Evolutionary conservation across 2,329 filamentous ascomycete genomes (phyloP).

Genomic region (Curvularia sp.): DNA sequence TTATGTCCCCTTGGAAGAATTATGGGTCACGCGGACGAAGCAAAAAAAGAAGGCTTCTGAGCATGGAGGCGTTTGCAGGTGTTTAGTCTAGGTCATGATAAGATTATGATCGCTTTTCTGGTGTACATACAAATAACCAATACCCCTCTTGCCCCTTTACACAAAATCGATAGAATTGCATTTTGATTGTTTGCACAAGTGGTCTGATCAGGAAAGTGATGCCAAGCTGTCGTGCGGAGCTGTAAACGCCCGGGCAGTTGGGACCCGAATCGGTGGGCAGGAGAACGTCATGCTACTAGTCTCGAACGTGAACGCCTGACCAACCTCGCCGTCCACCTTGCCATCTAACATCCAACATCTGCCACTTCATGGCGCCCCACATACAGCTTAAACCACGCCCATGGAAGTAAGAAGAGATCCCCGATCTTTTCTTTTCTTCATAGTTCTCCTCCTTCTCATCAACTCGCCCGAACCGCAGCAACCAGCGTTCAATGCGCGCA

Average conservation of each 20-base stretch:
- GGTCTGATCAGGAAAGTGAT: background rate
- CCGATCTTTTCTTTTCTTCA: slow-evolving; percentile 47
- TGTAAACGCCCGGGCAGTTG: background rate
- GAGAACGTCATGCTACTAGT: slow-evolving; percentile 12
- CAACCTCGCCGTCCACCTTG: slow-evolving; percentile 3
- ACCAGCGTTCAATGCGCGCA: slow-evolving; percentile 41
- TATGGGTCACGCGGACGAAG: slow-evolving; percentile 18
- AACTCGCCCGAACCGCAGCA: slow-evolving; percentile 49
- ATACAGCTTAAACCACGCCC: slow-evolving; percentile 32
- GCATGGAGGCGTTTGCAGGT: slow-evolving; percentile 30
- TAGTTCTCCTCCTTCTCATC: slow-evolving; percentile 49
- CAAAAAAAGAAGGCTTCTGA: slow-evolving; percentile 16
- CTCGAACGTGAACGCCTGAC: slow-evolving; percentile 3
- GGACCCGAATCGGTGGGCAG: slow-evolving; percentile 7
- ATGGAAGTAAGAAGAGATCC: slow-evolving; percentile 51
- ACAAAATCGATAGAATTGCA: slow-evolving; percentile 3
- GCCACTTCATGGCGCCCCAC: slow-evolving; percentile 40
- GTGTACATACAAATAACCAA: slow-evolving; percentile 44
- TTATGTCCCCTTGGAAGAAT: slow-evolving; percentile 12
- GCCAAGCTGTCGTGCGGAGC: slow-evolving; percentile 20
- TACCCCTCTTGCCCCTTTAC: slow-evolving; percentile 43
- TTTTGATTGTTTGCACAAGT: background rate
- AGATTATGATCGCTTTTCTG: slow-evolving; percentile 26
- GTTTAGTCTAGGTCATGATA: slow-evolving; percentile 23
- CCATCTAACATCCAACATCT: background rate